These are phyloP conservation scores for Cadophora sp. DNA, from an alignment of 2,329 filamentous ascomycete species.

Conservation along the genomic window DNA sequence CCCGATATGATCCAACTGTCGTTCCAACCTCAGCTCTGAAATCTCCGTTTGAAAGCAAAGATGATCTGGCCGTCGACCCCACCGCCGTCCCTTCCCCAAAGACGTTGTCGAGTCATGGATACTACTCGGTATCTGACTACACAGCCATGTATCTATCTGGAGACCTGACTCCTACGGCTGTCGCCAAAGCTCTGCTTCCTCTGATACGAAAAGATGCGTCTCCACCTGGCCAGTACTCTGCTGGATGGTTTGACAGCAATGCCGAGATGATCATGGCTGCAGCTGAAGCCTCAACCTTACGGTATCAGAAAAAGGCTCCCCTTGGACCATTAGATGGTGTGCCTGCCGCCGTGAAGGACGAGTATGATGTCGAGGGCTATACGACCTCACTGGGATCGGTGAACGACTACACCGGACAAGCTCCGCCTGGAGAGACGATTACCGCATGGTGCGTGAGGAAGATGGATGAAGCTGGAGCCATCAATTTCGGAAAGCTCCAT, in stretches of 20 bases:
- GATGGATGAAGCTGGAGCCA: slow-evolving; percentile 68
- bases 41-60: slow-evolving; percentile 22
- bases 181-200: slow-evolving; percentile 73
- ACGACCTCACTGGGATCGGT: slow-evolving; percentile 30
- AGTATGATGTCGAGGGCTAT: slow-evolving; percentile 50
- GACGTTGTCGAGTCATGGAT: slow-evolving; percentile 46
- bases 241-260: slow-evolving; percentile 72
- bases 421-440: slow-evolving; percentile 24
- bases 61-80: slow-evolving; percentile 3
- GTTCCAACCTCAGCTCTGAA: slow-evolving; percentile 19
- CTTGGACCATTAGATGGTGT: slow-evolving; percentile 79
- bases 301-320: slow-evolving; percentile 70
- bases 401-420: slow-evolving; percentile 30
- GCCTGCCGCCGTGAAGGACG: slow-evolving; percentile 83
- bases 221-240: slow-evolving; percentile 66
- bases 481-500: slow-evolving; percentile 78
- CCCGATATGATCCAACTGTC: slow-evolving; percentile 33
- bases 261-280: slow-evolving; percentile 68
- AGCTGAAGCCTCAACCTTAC: slow-evolving; percentile 73
- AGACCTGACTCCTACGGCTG: slow-evolving; percentile 71
- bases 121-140: slow-evolving; percentile 79
- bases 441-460: slow-evolving; percentile 33
- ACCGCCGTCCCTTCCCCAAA: not conserved
- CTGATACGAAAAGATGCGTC: slow-evolving; percentile 66
- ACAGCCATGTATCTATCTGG: slow-evolving; percentile 75